phyloP scores from a whole-genome alignment of 2,329 filamentous ascomycete species.

The Dactylonectria macrodidyma region DNA sequence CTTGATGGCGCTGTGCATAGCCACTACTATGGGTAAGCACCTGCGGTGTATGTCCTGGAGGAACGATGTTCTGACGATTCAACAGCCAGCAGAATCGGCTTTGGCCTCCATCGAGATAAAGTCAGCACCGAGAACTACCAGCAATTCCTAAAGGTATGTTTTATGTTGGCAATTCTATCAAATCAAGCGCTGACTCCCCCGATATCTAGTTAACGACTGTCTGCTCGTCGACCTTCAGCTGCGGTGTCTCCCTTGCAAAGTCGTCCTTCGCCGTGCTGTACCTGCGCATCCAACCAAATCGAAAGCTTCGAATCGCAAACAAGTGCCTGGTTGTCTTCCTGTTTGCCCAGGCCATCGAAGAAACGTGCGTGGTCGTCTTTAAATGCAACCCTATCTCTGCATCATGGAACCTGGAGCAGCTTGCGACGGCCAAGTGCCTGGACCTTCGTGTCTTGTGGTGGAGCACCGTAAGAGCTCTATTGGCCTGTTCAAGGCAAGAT shows the following conservation, averaged over 20 bases:
- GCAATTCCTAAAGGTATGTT: constrained; percentile 29
- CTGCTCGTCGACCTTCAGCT: constrained; percentile 49
- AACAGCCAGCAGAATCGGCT: constrained; percentile 27
- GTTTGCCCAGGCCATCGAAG: constrained; percentile 49
- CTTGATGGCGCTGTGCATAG: constrained; percentile 24
- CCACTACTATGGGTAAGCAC: constrained; percentile 27
- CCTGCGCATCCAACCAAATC: constrained; percentile 49
- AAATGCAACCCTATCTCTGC: constrained; percentile 48
- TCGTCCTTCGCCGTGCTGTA: constrained; percentile 53
- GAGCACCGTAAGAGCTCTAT: constrained; percentile 45
- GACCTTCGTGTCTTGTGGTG: constrained; percentile 52
- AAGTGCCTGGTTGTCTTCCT: constrained; percentile 49
- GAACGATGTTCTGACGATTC: constrained; percentile 6
- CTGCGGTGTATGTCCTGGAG: not conserved
- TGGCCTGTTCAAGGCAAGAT: not conserved
- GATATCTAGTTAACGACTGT: constrained; percentile 37
- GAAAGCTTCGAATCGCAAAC: constrained; percentile 46
- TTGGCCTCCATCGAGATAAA: constrained; percentile 20
- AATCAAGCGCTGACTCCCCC: not conserved
- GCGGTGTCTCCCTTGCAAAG: constrained; percentile 49
- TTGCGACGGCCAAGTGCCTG: constrained; percentile 42
- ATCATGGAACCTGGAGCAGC: constrained; percentile 43
- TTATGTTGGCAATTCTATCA: no score
- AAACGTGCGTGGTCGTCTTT: constrained; percentile 48
- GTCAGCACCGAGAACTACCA: constrained; percentile 25